phyloP scores from a whole-genome alignment of 176 grass and related monocot genomes.

The Aegilops tauschii region DNA sequence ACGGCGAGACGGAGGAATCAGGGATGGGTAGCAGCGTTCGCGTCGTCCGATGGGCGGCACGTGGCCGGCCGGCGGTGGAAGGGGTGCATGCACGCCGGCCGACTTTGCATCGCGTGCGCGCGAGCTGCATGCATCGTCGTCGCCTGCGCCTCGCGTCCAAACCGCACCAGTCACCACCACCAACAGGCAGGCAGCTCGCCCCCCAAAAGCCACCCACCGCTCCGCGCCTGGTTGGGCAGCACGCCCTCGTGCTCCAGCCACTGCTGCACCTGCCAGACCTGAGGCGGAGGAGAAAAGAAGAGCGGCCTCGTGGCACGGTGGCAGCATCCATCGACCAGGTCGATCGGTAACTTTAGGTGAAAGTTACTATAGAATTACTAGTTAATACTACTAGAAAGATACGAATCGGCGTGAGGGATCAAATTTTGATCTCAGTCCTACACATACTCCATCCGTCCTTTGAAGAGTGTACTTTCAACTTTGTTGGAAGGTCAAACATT shows the following conservation, averaged over 20 bases:
- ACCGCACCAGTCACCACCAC: not conserved
- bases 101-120: not conserved
- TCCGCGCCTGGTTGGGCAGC: constrained; percentile 28
- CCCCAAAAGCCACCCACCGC: constrained; percentile 37
- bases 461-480: too few species aligned
- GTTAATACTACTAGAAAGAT: too few species aligned
- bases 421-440: too few species aligned
- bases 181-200: too few species aligned
- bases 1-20: not conserved
- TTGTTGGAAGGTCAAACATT: too few species aligned
- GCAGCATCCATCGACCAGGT: not conserved
- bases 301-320: not conserved
- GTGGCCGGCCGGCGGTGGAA: constrained; percentile 3
- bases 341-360: not conserved
- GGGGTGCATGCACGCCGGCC: constrained; percentile 1
- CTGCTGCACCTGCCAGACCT: not conserved
- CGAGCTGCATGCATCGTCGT: not conserved
- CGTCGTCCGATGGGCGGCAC: constrained; percentile 18
- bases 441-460: too few species aligned
- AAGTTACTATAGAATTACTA: not conserved
- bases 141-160: too few species aligned
- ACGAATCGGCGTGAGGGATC: too few species aligned
- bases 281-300: not conserved
- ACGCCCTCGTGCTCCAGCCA: constrained; percentile 39
- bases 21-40: not conserved